Conservation (phyloP, 1,284 basidiomycete species). For the Xerocomus nothofagi region DNA sequence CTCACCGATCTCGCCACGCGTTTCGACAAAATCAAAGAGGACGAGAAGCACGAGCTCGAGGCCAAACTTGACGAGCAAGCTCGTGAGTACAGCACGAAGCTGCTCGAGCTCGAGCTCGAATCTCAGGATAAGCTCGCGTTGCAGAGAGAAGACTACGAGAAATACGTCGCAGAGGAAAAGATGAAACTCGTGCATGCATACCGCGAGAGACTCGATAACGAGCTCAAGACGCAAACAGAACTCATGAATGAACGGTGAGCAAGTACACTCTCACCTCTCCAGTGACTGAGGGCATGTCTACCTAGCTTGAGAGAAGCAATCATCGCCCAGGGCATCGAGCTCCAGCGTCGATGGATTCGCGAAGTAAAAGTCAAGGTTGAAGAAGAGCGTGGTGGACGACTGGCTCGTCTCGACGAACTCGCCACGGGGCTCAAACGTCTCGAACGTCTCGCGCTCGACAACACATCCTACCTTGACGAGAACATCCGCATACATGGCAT, state of each 20-base stretch:
- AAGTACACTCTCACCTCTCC: not conserved
- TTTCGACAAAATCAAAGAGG: slow-evolving; percentile 80
- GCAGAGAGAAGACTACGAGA: slow-evolving; percentile 87
- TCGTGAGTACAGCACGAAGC: slow-evolving; percentile 79
- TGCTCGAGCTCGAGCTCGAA: slow-evolving; percentile 83
- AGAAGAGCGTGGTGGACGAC: slow-evolving; percentile 92
- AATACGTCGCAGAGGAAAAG: slow-evolving; percentile 81
- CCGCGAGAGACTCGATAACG: slow-evolving; percentile 83
- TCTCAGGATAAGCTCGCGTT: slow-evolving; percentile 81
- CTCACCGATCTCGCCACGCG: slow-evolving; percentile 77
- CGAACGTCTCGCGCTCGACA: slow-evolving; percentile 89
- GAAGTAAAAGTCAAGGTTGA: slow-evolving; percentile 97
- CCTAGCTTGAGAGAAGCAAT: slow-evolving; percentile 90
- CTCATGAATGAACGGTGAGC: slow-evolving; percentile 90
- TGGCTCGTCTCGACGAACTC: slow-evolving; percentile 93
- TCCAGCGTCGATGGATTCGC: slow-evolving; percentile 94
- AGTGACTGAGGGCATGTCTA: not conserved
- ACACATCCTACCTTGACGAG: slow-evolving; percentile 86
- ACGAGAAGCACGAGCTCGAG: slow-evolving; percentile 79
- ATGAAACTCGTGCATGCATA: slow-evolving; percentile 76
- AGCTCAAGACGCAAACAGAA: slow-evolving; percentile 87
- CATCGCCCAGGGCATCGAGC: slow-evolving; percentile 94
- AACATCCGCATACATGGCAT: slow-evolving; percentile 85
- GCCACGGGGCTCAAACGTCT: slow-evolving; percentile 88
- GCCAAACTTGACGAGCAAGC: slow-evolving; percentile 81